Evolutionary conservation across 1,139 yeast genomes (phyloP).

Genomic region (Blastobotrys indianensis): DNA sequence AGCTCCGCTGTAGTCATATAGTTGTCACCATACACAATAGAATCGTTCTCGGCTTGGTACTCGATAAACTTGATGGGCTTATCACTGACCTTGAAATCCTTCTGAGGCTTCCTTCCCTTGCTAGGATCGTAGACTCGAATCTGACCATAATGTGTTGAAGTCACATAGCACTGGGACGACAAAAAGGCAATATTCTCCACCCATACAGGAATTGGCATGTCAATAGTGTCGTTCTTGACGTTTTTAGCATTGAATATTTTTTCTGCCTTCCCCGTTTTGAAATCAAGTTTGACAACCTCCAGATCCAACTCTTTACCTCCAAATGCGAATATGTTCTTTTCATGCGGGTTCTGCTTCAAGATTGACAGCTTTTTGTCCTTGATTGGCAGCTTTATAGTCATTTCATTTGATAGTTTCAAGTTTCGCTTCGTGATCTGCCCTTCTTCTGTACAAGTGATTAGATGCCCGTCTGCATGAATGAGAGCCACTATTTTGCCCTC

Average conservation of each 20-base stretch:
- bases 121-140: constrained; percentile 34
- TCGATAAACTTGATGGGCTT: constrained; percentile 21
- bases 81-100: constrained; percentile 21
- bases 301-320: constrained; percentile 47
- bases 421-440: constrained; percentile 18
- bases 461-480: constrained; percentile 6
- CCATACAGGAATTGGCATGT: constrained; percentile 36
- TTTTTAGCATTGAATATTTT: constrained; percentile 34
- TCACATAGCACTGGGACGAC: constrained; percentile 37
- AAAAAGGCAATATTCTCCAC: constrained; percentile 33
- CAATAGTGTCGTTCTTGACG: constrained; percentile 35
- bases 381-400: constrained; percentile 1
- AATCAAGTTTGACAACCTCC: constrained; percentile 25
- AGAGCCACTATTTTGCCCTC: constrained; percentile 15
- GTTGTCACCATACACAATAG: constrained; percentile 25
- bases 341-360: constrained; percentile 13
- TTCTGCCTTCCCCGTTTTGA: constrained; percentile 11
- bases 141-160: constrained; percentile 68
- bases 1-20: constrained; percentile 22
- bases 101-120: constrained; percentile 28
- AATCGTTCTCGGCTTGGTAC: constrained; percentile 12
- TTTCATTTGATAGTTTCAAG: neutral
- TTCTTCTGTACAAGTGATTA: constrained; percentile 13
- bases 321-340: constrained; percentile 24
- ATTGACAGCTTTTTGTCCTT: constrained; percentile 9